phyloP scores from a whole-genome alignment of 306 rosid genomes.

The Sechiopsis laciniata region DNA sequence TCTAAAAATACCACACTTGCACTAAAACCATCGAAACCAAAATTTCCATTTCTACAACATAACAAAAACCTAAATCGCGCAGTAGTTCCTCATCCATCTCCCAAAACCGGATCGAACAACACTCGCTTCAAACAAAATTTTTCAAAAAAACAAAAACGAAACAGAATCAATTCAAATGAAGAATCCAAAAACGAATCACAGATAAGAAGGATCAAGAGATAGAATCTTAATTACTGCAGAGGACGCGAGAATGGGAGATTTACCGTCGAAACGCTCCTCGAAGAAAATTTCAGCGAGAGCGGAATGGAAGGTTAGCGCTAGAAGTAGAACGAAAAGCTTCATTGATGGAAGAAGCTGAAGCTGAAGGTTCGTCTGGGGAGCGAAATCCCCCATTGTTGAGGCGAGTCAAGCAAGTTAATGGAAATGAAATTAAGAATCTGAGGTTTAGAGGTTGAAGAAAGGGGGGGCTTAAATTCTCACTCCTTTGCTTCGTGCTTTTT shows the following conservation, averaged over 20 bases:
- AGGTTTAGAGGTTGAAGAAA: neutral
- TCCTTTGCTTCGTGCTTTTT: too few relatives aligned
- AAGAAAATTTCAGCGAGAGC: conserved; percentile 61
- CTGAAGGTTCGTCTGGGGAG: neutral
- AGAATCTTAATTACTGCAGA: neutral
- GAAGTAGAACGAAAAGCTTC: neutral
- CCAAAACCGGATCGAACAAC: neutral
- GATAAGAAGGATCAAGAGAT: neutral
- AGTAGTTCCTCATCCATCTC: neutral
- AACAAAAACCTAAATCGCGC: neutral
- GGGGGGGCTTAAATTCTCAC: neutral
- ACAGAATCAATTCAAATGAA: neutral
- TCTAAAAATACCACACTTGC: neutral
- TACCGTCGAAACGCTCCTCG: conserved; percentile 86
- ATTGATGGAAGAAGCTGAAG: neutral
- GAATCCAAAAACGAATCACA: neutral
- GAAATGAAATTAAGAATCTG: neutral
- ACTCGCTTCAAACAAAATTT: too few relatives aligned
- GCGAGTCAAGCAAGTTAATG: neutral
- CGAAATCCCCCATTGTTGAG: conserved; percentile 2
- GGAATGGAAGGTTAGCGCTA: conserved; percentile 24
- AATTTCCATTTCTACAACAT: neutral
- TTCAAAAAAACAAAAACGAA: too few relatives aligned
- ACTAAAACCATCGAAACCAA: neutral
- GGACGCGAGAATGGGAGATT: neutral